Percentiles rank a stretch among this genome's conserved stretches.
These are phyloP conservation scores for Fusarium abutilonis DNA, from an alignment of 2,329 filamentous ascomycete genomes.

Conservation along the genomic window DNA sequence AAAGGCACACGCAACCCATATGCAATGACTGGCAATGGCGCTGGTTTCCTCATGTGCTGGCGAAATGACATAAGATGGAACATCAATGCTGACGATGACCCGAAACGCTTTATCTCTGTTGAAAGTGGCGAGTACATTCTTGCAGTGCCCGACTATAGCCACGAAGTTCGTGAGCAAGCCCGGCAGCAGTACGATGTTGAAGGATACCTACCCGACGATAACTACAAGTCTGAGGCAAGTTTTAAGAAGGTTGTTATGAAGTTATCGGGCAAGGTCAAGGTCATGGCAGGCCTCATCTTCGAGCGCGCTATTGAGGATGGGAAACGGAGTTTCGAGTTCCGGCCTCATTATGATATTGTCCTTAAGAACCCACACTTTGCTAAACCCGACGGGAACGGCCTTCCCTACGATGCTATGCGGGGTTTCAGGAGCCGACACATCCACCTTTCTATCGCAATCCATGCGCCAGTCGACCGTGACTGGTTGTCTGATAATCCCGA, in stretches of 20 bases:
- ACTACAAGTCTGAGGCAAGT: conserved; percentile 75
- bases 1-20: conserved; percentile 96
- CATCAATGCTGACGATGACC: conserved; percentile 85
- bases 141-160: conserved; percentile 91
- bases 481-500: conserved; percentile 81
- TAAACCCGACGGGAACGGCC: conserved; percentile 63
- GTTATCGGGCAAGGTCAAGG: conserved; percentile 93
- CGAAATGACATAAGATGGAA: conserved; percentile 91
- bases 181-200: conserved; percentile 63
- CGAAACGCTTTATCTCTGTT: conserved; percentile 92
- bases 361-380: conserved; percentile 83
- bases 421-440: conserved; percentile 98
- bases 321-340: conserved; percentile 84
- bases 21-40: conserved; percentile 88
- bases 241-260: conserved; percentile 99
- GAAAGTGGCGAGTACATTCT: conserved; percentile 95
- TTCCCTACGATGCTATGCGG: conserved; percentile 87
- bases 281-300: conserved; percentile 90
- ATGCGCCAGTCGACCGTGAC: conserved; percentile 85
- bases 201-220: conserved; percentile 70
- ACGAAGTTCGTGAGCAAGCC: conserved; percentile 77
- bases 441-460: conserved; percentile 90
- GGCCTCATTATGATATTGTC: conserved; percentile 89
- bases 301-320: conserved; percentile 81
- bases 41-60: conserved; percentile 99